Evolutionary conservation across 1,284 basidiomycete species (phyloP).

Genomic region (Rhodotorula sp.): DNA sequence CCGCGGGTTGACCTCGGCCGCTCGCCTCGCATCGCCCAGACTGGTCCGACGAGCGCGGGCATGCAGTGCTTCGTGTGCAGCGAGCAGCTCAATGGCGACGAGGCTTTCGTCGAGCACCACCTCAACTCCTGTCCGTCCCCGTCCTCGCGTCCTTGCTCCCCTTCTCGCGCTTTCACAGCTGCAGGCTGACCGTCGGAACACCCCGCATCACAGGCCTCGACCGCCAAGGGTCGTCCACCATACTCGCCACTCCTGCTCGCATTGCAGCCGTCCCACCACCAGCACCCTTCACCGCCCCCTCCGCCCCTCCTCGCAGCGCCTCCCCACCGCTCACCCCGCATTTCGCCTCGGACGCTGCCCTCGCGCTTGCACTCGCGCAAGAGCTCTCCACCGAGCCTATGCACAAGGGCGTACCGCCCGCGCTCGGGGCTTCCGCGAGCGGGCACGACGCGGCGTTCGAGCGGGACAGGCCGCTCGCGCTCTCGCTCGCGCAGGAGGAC

Average conservation of each 20-base stretch:
- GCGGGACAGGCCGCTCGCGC: conserved; percentile 3
- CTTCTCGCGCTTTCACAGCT: neutral
- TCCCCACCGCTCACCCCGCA: neutral
- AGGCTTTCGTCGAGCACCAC: conserved; percentile 19
- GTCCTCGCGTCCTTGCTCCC: neutral
- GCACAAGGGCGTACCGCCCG: no score
- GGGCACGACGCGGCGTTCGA: neutral
- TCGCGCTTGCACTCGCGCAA: conserved; percentile 5
- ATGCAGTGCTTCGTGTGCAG: conserved; percentile 37
- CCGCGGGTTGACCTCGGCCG: no score
- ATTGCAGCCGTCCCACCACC: neutral
- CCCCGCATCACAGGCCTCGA: conserved; percentile 14
- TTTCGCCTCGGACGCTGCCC: conserved; percentile 1
- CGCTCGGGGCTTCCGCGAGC: neutral
- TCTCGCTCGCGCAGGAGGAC: neutral
- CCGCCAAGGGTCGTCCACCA: conserved; percentile 4
- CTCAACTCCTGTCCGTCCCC: conserved; percentile 28
- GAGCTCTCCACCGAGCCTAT: neutral
- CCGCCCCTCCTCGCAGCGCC: neutral
- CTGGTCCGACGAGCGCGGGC: neutral
- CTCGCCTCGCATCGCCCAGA: no score
- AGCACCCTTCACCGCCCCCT: neutral
- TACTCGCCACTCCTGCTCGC: no score
- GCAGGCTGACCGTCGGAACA: no score
- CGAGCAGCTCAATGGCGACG: conserved; percentile 22